These are phyloP conservation scores for Diaporthe destruens DNA, from an alignment of 2,329 filamentous ascomycete genomes.

Conservation along the genomic window DNA sequence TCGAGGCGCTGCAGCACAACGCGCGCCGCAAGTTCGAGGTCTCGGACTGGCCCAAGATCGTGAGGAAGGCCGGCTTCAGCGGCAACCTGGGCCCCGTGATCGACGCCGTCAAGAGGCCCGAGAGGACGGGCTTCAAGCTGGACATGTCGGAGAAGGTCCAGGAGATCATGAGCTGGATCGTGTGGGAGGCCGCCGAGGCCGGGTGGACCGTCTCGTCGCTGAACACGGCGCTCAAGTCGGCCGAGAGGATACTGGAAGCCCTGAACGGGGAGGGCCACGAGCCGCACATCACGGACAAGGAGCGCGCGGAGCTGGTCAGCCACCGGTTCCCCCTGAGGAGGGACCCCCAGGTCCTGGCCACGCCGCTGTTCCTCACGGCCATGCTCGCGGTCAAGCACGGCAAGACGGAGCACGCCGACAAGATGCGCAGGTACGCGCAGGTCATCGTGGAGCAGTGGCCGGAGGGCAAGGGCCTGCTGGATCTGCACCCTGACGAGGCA, in stretches of 20 bases:
- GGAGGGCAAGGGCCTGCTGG: constrained; percentile 51
- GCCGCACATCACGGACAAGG: constrained; percentile 40
- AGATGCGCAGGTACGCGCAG: constrained; percentile 54
- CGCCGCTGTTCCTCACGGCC: constrained; percentile 59
- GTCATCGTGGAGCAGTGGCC: constrained; percentile 58
- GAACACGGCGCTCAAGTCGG: constrained; percentile 59
- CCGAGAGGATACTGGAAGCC: constrained; percentile 62
- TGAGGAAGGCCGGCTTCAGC: constrained; percentile 55
- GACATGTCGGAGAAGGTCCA: constrained; percentile 56
- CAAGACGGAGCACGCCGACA: constrained; percentile 50
- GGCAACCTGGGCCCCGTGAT: constrained; percentile 61
- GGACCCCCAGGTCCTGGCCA: constrained; percentile 59
- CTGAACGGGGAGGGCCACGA: constrained; percentile 59
- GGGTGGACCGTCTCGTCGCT: constrained; percentile 53
- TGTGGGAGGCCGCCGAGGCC: constrained; percentile 57
- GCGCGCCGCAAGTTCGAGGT: constrained; percentile 55
- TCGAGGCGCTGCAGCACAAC: constrained; percentile 61
- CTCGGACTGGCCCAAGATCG: constrained; percentile 54
- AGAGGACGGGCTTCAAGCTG: constrained; percentile 61
- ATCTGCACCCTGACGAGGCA: constrained; percentile 52
- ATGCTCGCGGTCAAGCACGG: constrained; percentile 53
- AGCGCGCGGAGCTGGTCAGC: constrained; percentile 41
- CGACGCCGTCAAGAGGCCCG: constrained; percentile 61
- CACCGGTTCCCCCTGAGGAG: constrained; percentile 50
- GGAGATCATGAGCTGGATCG: constrained; percentile 54